These are phyloP conservation scores for Telfairia occidentalis DNA, from an alignment of 331 rosid species.

Conservation along the genomic window DNA sequence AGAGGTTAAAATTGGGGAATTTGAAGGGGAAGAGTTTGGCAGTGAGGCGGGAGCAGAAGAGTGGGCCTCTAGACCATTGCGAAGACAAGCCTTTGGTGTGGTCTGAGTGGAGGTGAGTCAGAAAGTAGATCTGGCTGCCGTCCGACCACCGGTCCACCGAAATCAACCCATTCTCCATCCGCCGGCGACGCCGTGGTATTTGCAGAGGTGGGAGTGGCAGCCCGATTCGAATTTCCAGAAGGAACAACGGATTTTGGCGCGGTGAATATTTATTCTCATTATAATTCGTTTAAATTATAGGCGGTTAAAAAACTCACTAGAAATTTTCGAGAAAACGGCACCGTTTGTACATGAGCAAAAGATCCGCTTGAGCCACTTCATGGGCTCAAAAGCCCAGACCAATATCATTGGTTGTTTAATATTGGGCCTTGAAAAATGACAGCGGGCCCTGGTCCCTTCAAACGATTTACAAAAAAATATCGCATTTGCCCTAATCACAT, in stretches of 20 bases:
- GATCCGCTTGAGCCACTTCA: not conserved
- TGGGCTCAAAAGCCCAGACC: not conserved
- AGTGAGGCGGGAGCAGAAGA: conserved; percentile 53
- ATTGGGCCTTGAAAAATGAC: not conserved
- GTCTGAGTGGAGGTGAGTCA: conserved; percentile 61
- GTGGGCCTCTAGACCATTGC: conserved; percentile 42
- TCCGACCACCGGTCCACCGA: conserved; percentile 53
- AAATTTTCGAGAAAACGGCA: not conserved
- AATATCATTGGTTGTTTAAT: no score
- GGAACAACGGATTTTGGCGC: not conserved
- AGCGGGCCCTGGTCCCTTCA: not conserved
- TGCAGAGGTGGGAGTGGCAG: not conserved
- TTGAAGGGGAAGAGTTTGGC: conserved; percentile 55
- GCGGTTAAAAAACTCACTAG: not conserved
- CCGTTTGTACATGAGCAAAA: not conserved
- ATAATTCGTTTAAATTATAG: not conserved
- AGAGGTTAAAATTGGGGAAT: conserved; percentile 45
- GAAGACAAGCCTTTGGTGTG: conserved; percentile 53
- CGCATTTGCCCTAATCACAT: not conserved
- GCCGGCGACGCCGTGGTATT: not conserved
- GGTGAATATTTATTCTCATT: not conserved
- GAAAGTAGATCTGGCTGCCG: conserved; percentile 46
- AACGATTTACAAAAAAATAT: no score
- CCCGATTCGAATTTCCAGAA: not conserved
- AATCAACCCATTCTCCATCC: conserved; percentile 41